These are phyloP conservation scores for Cryphonectria parasitica DNA, from an alignment of 2,329 filamentous ascomycete genomes.

Conservation along the genomic window DNA sequence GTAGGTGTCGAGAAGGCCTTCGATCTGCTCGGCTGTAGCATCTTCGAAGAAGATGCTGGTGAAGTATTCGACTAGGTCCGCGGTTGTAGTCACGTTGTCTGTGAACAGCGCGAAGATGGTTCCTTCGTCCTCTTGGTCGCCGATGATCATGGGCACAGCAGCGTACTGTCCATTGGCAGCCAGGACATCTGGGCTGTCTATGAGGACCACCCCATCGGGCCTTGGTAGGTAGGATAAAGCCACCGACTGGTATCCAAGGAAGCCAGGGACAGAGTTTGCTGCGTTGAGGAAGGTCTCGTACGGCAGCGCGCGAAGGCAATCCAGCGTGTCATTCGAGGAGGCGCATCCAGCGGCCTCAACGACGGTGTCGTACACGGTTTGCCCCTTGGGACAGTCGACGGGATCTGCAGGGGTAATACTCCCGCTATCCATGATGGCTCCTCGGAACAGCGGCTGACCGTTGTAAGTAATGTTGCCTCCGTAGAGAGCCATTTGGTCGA, in stretches of 20 bases:
- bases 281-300: conserved; percentile 67
- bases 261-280: conserved; percentile 69
- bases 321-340: conserved; percentile 58
- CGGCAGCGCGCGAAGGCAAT: conserved; percentile 65
- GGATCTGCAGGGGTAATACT: conserved; percentile 63
- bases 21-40: conserved; percentile 55
- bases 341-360: conserved; percentile 65
- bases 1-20: conserved; percentile 65
- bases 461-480: conserved; percentile 76
- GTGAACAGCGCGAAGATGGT: conserved; percentile 75
- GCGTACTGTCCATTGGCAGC: conserved; percentile 52
- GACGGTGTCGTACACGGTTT: conserved; percentile 66
- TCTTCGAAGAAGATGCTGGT: conserved; percentile 60
- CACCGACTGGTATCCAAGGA: conserved; percentile 69
- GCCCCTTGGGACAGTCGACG: conserved; percentile 68
- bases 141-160: conserved; percentile 59
- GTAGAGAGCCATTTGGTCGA: conserved; percentile 77
- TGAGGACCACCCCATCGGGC: conserved; percentile 68
- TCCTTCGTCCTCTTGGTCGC: conserved; percentile 80
- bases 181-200: conserved; percentile 65
- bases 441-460: conserved; percentile 73
- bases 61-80: conserved; percentile 65
- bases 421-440: conserved; percentile 78
- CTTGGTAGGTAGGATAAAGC: conserved; percentile 75
- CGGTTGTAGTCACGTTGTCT: conserved; percentile 65